These are phyloP conservation scores for Fusarium haematococcum DNA, from an alignment of 2,329 filamentous ascomycete species.

Conservation along the genomic window DNA sequence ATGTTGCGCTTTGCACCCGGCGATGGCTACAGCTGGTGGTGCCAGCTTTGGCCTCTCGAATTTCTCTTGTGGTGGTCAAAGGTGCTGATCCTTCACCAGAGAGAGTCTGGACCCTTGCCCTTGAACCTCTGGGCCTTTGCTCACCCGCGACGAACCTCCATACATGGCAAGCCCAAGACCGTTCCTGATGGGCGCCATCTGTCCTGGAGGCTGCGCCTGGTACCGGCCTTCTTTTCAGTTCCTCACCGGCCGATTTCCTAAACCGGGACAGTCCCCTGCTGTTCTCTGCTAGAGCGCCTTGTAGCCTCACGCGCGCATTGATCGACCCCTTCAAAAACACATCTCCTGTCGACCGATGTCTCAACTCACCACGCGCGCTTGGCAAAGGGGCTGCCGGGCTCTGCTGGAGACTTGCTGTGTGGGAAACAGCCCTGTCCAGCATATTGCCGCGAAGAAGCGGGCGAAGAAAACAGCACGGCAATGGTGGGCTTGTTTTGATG, in stretches of 20 bases:
- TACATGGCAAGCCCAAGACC: background rate
- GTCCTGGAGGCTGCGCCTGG: conserved; percentile 20
- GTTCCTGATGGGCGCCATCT: background rate
- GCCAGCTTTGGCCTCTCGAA: background rate
- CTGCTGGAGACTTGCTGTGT: conserved; percentile 27
- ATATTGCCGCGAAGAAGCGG: conserved; percentile 18
- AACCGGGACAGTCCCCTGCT: background rate
- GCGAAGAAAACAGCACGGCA: conserved; percentile 19
- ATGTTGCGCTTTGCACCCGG: conserved; percentile 4
- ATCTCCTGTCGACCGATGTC: conserved; percentile 27
- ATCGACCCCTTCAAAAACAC: conserved; percentile 33
- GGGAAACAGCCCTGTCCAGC: conserved; percentile 17
- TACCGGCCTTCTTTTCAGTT: conserved; percentile 1
- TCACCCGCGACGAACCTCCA: background rate
- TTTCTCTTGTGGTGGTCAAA: background rate
- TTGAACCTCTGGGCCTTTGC: background rate
- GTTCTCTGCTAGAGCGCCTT: conserved; percentile 10
- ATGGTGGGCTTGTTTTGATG: background rate
- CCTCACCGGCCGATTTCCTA: conserved; percentile 6
- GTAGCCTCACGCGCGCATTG: conserved; percentile 15
- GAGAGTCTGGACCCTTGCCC: background rate
- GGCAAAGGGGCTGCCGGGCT: conserved; percentile 28
- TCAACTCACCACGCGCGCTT: conserved; percentile 32
- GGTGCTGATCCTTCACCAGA: background rate
- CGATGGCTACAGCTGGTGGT: background rate